Base-by-base conservation (phyloP, 1,139 yeast species). In the Kazachstania sp. region DNA sequence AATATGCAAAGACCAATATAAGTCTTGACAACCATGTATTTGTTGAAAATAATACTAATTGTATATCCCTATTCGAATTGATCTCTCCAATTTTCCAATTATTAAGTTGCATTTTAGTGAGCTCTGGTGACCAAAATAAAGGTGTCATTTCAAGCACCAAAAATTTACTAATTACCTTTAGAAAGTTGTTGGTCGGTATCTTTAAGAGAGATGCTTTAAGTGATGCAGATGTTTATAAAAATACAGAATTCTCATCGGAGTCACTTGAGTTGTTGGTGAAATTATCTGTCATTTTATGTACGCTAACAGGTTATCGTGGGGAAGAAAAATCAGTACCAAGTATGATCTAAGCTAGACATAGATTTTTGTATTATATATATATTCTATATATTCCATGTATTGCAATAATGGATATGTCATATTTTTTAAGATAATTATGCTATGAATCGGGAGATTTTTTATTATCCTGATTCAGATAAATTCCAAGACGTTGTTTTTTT, bases 31-130 rank as follows among this genome's bases (percentile, higher is more conserved):
- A 76, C 4, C 80, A 82, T 1, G 55, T 76, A 19, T 64, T 72
- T 9, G 59, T 73, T 43, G 58, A 59, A 30, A 58, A 64, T 45
- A 50, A 59, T 40, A 45, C 51, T 1, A 52, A 56, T 39, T 65
- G 65, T 2, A 56, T 84, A 5, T 79, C 87, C 0, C 71, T 78
- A 48, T 81, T 79, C 60, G 95, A 86, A 51, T 68, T 86, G 18
- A 71, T 86, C 41, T 74, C 82, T n/a, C 95, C 95, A 0, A 71
- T 83, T 3, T 84, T 87, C 66, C 95, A 86, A 57, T 69, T 87
- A 45, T 71, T 86, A 1, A 67, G 81, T 12, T 81, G 95, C 0
- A 71, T 86, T 6, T 68, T 84, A 9, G 69, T 87, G 23, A 78
- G 95, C 2, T 78, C 86, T 74, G 95, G 96, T 0, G 82, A 92